Base-by-base conservation (phyloP, 1,139 yeast genomes). In the Ogataea hybrid region DNA sequence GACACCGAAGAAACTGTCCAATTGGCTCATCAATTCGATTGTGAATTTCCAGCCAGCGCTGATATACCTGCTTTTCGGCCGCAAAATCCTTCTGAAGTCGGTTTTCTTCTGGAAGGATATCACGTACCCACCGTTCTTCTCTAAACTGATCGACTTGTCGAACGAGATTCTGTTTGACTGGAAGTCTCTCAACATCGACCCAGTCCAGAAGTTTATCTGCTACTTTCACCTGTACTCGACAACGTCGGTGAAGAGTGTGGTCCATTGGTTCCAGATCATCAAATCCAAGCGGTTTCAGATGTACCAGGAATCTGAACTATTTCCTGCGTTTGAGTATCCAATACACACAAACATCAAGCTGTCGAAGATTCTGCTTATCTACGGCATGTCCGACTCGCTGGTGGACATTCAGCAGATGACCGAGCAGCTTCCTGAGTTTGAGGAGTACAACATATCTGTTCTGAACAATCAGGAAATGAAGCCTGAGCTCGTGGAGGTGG, bases 191-290 rank as follows among this genome's bases (percentile, higher is more conserved):
- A 86, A 90, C 62, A 90, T 90, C 50, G 66, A 79, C 23, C 71
- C 75, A 49, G 67, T 78, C 38, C 96, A 89, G 62, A 89, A 89
- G 58, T 64, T 81, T 41, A 76, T 86, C 23, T 76, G 88, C 28
- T 90, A 86, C 62, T 79, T 87, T 18, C 96, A 90, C 62, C 68
- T 90, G 41, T 90, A 89, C 65, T 85, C 95, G 1, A 85, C 95
- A 20, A 88, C 97, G 0, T 82, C 94, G 4, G 97, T 89, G 34
- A 90, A 90, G 63, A 79, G 87, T 18, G 92, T 88, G 37, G 97
- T 89, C 27, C 97, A 90, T 64, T 90, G 97, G 97, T 90, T 90
- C 61, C 97, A 90, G 64, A 88, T 90, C 43, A 84, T 90, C 49
- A 71, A 85, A 35, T 72, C 86, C n/a, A 79, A 79, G 32, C 77